Percentiles rank a stretch among this genome's conserved stretches.
Evolutionary conservation across 345 rosid genomes (phyloP).

Genomic region (Eucalyptus dawsonii): DNA sequence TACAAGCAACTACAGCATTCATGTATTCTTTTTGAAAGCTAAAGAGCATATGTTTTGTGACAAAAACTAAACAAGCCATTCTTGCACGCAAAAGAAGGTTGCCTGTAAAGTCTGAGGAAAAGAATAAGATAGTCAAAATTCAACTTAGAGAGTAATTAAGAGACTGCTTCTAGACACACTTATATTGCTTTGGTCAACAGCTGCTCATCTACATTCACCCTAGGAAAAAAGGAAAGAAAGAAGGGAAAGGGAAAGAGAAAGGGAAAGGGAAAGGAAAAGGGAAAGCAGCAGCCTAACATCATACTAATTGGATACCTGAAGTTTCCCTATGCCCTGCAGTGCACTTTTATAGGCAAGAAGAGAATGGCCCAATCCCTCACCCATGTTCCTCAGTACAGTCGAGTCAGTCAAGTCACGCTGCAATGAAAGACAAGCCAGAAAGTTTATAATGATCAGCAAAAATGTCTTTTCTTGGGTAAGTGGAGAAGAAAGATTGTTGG

Average conservation of each 20-base stretch:
- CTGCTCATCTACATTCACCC: background rate
- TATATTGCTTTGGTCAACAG: background rate
- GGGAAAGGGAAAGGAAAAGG: background rate
- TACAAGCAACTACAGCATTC: background rate
- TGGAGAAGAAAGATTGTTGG: background rate
- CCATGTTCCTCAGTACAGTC: constrained; percentile 91
- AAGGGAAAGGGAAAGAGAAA: background rate
- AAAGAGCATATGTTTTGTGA: background rate
- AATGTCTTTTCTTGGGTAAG: background rate
- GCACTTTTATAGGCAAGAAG: constrained; percentile 94
- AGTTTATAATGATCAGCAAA: background rate
- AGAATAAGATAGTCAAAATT: background rate
- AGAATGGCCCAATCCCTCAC: constrained; percentile 87
- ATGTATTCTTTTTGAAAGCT: background rate
- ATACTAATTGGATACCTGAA: constrained; percentile 44
- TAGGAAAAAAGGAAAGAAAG: background rate
- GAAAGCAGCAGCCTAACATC: background rate
- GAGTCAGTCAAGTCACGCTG: constrained; percentile 97
- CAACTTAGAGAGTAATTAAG: background rate
- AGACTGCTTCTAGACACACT: background rate
- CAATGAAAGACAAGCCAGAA: background rate
- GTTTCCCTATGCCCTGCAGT: constrained; percentile 72
- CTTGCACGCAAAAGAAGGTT: background rate
- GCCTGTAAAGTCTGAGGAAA: background rate
- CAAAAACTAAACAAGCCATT: background rate